These are phyloP conservation scores for Colletotrichum incanum DNA, from an alignment of 2,329 filamentous ascomycete genomes.

Conservation along the genomic window DNA sequence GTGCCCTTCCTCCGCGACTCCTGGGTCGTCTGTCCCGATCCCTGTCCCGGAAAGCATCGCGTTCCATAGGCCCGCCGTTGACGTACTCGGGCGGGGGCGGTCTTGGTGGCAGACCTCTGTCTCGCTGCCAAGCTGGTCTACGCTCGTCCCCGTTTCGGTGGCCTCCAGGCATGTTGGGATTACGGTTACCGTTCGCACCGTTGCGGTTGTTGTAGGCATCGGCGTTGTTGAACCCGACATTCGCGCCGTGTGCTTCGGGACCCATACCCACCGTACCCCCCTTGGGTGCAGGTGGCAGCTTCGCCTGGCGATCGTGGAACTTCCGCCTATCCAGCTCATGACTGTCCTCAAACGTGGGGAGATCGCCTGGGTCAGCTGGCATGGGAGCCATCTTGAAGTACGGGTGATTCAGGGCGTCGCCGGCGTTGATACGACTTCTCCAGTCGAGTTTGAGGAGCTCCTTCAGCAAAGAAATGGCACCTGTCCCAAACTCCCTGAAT, in stretches of 20 bases:
- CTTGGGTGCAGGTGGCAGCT: conserved; percentile 90
- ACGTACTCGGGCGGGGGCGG: conserved; percentile 63
- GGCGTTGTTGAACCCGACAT: conserved; percentile 66
- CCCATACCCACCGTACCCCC: conserved; percentile 90
- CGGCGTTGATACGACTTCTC: conserved; percentile 89
- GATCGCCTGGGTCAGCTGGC: conserved; percentile 85
- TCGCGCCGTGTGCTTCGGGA: conserved; percentile 63
- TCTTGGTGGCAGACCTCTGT: conserved; percentile 66
- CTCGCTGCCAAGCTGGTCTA: conserved; percentile 70
- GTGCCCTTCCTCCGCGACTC: conserved; percentile 50
- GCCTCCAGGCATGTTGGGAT: conserved; percentile 54
- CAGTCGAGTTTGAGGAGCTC: conserved; percentile 92
- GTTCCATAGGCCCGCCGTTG: conserved; percentile 53
- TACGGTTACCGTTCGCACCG: conserved; percentile 64
- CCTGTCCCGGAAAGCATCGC: conserved; percentile 58
- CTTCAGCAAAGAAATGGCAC: conserved; percentile 83
- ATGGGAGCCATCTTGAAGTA: conserved; percentile 88
- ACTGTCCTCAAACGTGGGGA: conserved; percentile 94
- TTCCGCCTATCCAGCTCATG: conserved; percentile 97
- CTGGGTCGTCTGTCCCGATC: conserved; percentile 52
- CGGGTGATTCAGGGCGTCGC: conserved; percentile 91
- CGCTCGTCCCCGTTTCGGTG: conserved; percentile 58
- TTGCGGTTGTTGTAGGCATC: conserved; percentile 67
- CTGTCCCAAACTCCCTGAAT: conserved; percentile 82
- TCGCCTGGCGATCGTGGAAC: conserved; percentile 87